Evolutionary conservation across 2,329 filamentous ascomycete genomes (phyloP).

Genomic region (Apiospora pterosperma): DNA sequence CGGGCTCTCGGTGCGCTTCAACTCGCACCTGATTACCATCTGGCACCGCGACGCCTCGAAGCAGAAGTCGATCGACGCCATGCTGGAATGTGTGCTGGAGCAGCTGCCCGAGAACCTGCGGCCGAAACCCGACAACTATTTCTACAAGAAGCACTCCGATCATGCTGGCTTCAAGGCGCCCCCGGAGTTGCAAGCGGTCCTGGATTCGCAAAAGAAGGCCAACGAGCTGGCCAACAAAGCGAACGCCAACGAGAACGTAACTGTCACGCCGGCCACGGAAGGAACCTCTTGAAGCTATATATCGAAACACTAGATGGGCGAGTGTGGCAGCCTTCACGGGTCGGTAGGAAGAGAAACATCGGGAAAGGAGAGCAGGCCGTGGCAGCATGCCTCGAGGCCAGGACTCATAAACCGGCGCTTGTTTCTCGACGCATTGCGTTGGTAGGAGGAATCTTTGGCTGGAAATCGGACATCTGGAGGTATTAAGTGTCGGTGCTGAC

Average conservation of each 20-base stretch:
- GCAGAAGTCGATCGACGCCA: constrained; percentile 70
- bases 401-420: background rate
- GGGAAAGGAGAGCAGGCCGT: background rate
- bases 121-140: constrained; percentile 69
- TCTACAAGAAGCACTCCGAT: constrained; percentile 87
- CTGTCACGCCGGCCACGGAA: constrained; percentile 15
- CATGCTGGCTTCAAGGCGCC: constrained; percentile 76
- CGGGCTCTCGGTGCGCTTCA: constrained; percentile 83
- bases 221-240: constrained; percentile 34
- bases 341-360: background rate
- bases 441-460: background rate
- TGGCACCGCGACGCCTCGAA: constrained; percentile 91
- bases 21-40: constrained; percentile 81
- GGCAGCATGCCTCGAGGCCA: background rate
- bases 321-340: background rate
- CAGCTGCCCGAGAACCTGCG: constrained; percentile 70
- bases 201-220: constrained; percentile 53
- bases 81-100: constrained; percentile 70
- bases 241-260: constrained; percentile 19
- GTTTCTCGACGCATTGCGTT: background rate
- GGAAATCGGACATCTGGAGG: background rate
- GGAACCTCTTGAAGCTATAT: background rate
- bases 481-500: background rate
- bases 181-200: constrained; percentile 53
- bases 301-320: background rate